Conservation (phyloP, 441 rosid species). For the Pelargonium myrrhifolium region DNA sequence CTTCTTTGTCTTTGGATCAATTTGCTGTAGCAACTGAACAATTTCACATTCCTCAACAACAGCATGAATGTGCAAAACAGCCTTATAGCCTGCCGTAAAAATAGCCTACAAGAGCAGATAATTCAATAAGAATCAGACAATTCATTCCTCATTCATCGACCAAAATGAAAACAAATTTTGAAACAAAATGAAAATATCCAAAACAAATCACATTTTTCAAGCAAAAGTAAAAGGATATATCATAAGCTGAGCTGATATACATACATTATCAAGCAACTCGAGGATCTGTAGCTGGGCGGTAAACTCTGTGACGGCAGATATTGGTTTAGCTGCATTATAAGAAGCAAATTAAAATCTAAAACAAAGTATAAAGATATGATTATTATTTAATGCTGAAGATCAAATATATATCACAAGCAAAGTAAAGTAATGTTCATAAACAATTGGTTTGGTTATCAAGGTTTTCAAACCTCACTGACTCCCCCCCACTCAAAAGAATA, state of each 20-base stretch:
- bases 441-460: too few species aligned
- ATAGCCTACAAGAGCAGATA: constrained; percentile 51
- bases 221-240: too few species aligned
- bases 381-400: background rate
- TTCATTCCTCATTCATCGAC: background rate
- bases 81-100: constrained; percentile 92
- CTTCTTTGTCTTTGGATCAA: constrained; percentile 81
- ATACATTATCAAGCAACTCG: constrained; percentile 81
- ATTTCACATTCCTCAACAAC: constrained; percentile 96
- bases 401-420: too few species aligned
- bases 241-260: background rate
- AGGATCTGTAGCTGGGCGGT: constrained; percentile 81
- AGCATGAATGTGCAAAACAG: constrained; percentile 84
- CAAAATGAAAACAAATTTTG: background rate
- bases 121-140: background rate
- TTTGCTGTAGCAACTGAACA: constrained; percentile 62
- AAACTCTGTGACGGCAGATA: constrained; percentile 67
- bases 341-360: constrained; percentile 4
- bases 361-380: background rate
- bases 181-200: too few species aligned
- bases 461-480: too few species aligned
- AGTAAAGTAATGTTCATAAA: too few species aligned
- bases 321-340: constrained; percentile 59
- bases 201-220: too few species aligned
- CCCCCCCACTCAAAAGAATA: too few species aligned